These are phyloP conservation scores for Plectosphaerella plurivora DNA, from an alignment of 2,329 filamentous ascomycete species.

Conservation along the genomic window DNA sequence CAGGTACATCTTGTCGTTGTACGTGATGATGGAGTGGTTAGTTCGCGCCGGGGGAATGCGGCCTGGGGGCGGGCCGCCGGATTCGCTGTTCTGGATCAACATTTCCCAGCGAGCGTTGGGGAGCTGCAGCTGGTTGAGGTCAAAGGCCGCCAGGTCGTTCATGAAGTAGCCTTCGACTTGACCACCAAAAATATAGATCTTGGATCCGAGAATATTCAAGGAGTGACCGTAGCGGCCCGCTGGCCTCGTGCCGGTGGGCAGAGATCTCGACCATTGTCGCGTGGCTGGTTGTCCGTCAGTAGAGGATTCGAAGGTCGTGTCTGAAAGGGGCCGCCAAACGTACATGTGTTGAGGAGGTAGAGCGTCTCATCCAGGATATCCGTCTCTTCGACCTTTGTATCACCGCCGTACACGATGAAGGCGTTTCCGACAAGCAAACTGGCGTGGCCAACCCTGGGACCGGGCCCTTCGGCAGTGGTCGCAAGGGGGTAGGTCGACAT, in stretches of 20 bases:
- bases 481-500: conserved; percentile 88
- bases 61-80: conserved; percentile 53
- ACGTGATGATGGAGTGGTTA: conserved; percentile 90
- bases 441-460: conserved; percentile 89
- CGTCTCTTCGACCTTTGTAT: conserved; percentile 92
- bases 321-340: conserved; percentile 34
- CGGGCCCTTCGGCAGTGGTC: conserved; percentile 89
- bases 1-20: conserved; percentile 90
- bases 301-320: conserved; percentile 1
- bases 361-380: conserved; percentile 92
- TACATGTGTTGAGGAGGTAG: conserved; percentile 96
- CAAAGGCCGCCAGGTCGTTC: conserved; percentile 94
- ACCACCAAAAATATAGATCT: conserved; percentile 95
- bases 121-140: conserved; percentile 89
- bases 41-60: conserved; percentile 80
- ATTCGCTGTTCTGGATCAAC: conserved; percentile 71
- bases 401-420: conserved; percentile 97
- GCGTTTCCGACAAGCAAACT: conserved; percentile 95
- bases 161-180: conserved; percentile 98
- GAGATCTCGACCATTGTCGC: conserved; percentile 92
- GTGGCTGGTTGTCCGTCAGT: conserved; percentile 58
- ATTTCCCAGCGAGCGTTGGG: conserved; percentile 93
- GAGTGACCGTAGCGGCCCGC: conserved; percentile 94
- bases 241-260: conserved; percentile 81
- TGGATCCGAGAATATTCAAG: conserved; percentile 92